Percentiles rank a stretch among this genome's conserved stretches.
phyloP scores from a whole-genome alignment of 1,284 basidiomycete genomes.

The Trichosporon inkin region DNA sequence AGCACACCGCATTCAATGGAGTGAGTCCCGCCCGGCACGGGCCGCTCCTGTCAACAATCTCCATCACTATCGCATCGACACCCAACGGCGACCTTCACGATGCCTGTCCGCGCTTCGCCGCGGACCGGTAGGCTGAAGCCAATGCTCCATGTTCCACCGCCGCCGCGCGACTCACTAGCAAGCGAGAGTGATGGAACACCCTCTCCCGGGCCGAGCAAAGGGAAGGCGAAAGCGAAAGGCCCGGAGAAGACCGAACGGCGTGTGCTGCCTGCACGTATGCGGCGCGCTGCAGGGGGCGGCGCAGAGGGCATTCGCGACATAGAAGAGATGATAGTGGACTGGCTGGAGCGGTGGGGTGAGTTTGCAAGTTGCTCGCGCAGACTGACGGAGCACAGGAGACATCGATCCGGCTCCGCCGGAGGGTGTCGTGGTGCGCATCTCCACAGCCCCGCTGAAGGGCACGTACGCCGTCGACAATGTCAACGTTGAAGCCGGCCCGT shows the following conservation, averaged over 20 bases:
- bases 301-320: slow-evolving; percentile 58
- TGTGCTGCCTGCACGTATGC: slow-evolving; percentile 69
- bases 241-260: slow-evolving; percentile 57
- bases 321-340: slow-evolving; percentile 78
- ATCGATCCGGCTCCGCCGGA: slow-evolving; percentile 65
- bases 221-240: not conserved
- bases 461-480: slow-evolving; percentile 10
- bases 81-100: slow-evolving; percentile 14
- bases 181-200: not conserved
- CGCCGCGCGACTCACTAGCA: not conserved
- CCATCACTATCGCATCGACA: slow-evolving; percentile 2
- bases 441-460: slow-evolving; percentile 7
- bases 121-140: slow-evolving; percentile 6
- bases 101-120: slow-evolving; percentile 10
- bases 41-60: not conserved
- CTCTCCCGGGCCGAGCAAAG: not conserved
- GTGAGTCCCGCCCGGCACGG: not conserved
- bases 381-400: slow-evolving; percentile 56
- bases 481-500: slow-evolving; percentile 11
- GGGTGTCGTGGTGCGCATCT: not conserved
- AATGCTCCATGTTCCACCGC: not conserved
- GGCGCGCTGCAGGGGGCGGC: slow-evolving; percentile 67
- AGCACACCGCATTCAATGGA: not conserved
- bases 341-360: slow-evolving; percentile 70
- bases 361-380: slow-evolving; percentile 25